Evolutionary conservation across 345 rosid genomes (phyloP), one percentile per base, ranked within the genome.

Genomic region (Brassica rapa): DNA sequence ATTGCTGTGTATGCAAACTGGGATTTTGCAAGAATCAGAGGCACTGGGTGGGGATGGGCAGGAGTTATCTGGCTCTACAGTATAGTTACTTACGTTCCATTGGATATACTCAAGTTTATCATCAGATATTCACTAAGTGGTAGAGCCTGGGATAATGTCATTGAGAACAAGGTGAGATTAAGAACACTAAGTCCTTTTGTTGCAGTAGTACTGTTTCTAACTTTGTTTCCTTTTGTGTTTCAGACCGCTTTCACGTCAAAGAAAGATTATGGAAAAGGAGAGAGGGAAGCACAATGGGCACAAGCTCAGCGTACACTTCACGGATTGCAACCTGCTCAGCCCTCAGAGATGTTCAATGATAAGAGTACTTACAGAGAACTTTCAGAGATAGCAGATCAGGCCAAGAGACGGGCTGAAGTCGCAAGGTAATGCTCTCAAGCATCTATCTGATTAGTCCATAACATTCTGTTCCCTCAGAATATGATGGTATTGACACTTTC

Each of bases 11-110:
- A 94, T 35, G 96, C 91, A 43, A 78, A 87, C 60, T 89, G 93
- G 93, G 79, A 57, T 4, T 90, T 88, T 69, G 98, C 97, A 30
- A 86, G 77, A 75, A 78, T 92, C 5, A 77, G 76, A 2, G 97
- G 97, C 8, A 83, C 86, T 25, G 96, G 98, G 1, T 92, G 98
- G 98, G 94, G 97, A 80, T 92, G 97, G 98, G 94, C 91, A 56
- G 97, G 93, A 70, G 88, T 94, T 37, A 90, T 94, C 59, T 92
- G 98, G 98, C 72, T 94, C 12, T 94, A 88, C 86, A 92, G 91
- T 82, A 55, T 94, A 29, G 61, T 94, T 68, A 82, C 82, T 73
- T 94, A 92, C 81, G 29, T 94, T 55, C 98, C 97, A 69, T 82
- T 92, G 12, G 97, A 94, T 74, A 1, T 89, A 55, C 83, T 94